Evolutionary conservation across 2,329 filamentous ascomycete species (phyloP).

Genomic region (Claviceps sp.): DNA sequence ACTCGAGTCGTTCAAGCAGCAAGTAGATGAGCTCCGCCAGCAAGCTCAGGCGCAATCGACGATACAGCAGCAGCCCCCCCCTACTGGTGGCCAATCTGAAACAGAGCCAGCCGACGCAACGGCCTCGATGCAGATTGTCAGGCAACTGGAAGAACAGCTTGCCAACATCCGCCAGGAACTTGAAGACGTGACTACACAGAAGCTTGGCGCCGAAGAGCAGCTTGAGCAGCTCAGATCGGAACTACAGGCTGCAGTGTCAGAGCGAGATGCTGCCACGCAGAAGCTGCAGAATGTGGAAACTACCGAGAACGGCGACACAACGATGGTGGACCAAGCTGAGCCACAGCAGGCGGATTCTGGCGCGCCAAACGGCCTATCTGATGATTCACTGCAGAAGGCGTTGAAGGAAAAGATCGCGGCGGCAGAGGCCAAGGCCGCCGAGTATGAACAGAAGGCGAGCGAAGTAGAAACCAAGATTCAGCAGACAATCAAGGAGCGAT

Average conservation of each 20-base stretch:
- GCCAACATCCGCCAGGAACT: conserved; percentile 44
- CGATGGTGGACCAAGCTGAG: not conserved
- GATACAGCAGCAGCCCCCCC: not conserved
- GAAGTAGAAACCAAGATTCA: conserved; percentile 51
- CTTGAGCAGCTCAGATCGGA: conserved; percentile 41
- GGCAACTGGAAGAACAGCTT: conserved; percentile 36
- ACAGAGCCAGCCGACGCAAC: conserved; percentile 20
- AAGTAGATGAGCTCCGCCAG: conserved; percentile 25
- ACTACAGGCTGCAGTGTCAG: conserved; percentile 45
- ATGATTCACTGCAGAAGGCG: conserved; percentile 42
- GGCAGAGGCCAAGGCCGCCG: conserved; percentile 47
- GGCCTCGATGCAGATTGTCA: conserved; percentile 31
- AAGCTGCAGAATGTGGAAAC: conserved; percentile 20
- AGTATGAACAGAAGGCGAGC: conserved; percentile 49
- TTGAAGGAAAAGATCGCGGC: conserved; percentile 49
- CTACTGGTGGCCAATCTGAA: conserved; percentile 1
- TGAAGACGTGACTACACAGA: conserved; percentile 51
- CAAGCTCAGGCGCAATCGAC: conserved; percentile 14
- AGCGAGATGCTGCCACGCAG: conserved; percentile 47
- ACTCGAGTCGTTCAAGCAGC: conserved; percentile 28
- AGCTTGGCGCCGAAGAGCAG: conserved; percentile 52
- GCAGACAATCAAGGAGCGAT: conserved; percentile 47
- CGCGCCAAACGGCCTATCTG: conserved; percentile 26
- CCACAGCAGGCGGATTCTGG: not conserved
- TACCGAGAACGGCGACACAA: conserved; percentile 5